A percentile compares a stretch with the other conserved stretches of the same genome.
phyloP scores from a whole-genome alignment of 2,329 filamentous ascomycete species.

The Phialophora tarda region DNA sequence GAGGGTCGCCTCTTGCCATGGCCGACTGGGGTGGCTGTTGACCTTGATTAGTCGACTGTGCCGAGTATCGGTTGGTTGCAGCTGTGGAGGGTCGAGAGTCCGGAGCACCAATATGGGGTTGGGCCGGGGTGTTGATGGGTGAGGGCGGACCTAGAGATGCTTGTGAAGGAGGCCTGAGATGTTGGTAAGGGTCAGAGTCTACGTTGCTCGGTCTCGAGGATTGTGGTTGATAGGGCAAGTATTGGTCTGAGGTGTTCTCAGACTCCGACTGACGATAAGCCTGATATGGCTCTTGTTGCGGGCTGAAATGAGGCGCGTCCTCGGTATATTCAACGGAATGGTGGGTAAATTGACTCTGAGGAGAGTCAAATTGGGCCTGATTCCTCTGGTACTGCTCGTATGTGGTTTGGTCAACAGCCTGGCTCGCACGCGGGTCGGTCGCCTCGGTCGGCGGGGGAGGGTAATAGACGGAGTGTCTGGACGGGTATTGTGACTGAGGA shows the following conservation, averaged over 20 bases:
- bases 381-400: conserved; percentile 30
- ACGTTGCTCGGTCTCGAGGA: conserved; percentile 22
- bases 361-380: conserved; percentile 31
- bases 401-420: conserved; percentile 22
- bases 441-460: conserved; percentile 12
- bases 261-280: conserved; percentile 34
- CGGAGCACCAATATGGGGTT: conserved; percentile 26
- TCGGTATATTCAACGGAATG: conserved; percentile 37
- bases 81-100: conserved; percentile 36
- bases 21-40: conserved; percentile 22
- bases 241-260: conserved; percentile 50
- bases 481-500: conserved; percentile 26
- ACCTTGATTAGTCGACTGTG: conserved; percentile 33
- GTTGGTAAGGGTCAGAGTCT: conserved; percentile 38
- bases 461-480: conserved; percentile 31
- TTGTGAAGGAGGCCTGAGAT: conserved; percentile 45
- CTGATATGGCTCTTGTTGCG: conserved; percentile 34
- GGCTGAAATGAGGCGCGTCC: conserved; percentile 36
- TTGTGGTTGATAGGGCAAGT: conserved; percentile 40
- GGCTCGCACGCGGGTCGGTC: conserved; percentile 10
- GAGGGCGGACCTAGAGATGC: conserved; percentile 47
- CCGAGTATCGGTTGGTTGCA: conserved; percentile 36
- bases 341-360: conserved; percentile 32
- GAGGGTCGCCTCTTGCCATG: conserved; percentile 30
- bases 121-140: conserved; percentile 38